phyloP scores from a whole-genome alignment of 2,329 filamentous ascomycete species.

The Corinectria fuckeliana region DNA sequence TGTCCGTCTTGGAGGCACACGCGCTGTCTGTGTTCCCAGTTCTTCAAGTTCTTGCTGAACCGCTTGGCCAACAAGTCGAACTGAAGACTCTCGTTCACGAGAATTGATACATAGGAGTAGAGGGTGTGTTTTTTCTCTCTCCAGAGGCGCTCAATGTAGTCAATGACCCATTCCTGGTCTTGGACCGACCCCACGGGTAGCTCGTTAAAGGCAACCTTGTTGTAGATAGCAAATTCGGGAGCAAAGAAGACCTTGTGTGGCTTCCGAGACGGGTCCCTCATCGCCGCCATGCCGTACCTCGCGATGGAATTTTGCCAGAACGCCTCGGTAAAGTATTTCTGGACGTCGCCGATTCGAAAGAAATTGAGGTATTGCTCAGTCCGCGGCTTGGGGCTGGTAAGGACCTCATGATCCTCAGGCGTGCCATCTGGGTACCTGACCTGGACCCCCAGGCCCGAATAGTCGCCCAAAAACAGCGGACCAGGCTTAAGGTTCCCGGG shows the following conservation, averaged over 20 bases:
- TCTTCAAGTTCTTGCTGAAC: slow-evolving; percentile 12
- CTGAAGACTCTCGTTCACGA: slow-evolving; percentile 26
- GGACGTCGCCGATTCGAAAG: slow-evolving; percentile 18
- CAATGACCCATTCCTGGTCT: slow-evolving; percentile 8
- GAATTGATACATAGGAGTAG: slow-evolving; percentile 21
- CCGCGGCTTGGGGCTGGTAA: slow-evolving; percentile 7
- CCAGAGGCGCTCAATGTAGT: neutral
- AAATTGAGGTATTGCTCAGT: slow-evolving; percentile 16
- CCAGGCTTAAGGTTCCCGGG: neutral
- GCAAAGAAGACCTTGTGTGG: slow-evolving; percentile 30
- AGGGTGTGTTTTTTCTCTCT: slow-evolving; percentile 8
- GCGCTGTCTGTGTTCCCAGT: slow-evolving; percentile 10
- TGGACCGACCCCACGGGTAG: neutral
- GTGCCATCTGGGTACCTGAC: neutral
- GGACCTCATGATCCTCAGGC: neutral
- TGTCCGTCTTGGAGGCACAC: no score
- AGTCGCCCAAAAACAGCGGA: slow-evolving; percentile 24
- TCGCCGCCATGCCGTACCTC: slow-evolving; percentile 34
- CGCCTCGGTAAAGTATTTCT: slow-evolving; percentile 30
- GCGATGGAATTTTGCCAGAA: slow-evolving; percentile 37
- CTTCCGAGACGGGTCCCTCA: slow-evolving; percentile 22
- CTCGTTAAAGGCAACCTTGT: neutral
- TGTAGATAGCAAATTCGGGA: slow-evolving; percentile 7
- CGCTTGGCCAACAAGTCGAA: slow-evolving; percentile 23
- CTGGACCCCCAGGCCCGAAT: slow-evolving; percentile 16